Evolutionary conservation across 2,329 filamentous ascomycete genomes (phyloP).

Genomic region (Xylaria sp.): DNA sequence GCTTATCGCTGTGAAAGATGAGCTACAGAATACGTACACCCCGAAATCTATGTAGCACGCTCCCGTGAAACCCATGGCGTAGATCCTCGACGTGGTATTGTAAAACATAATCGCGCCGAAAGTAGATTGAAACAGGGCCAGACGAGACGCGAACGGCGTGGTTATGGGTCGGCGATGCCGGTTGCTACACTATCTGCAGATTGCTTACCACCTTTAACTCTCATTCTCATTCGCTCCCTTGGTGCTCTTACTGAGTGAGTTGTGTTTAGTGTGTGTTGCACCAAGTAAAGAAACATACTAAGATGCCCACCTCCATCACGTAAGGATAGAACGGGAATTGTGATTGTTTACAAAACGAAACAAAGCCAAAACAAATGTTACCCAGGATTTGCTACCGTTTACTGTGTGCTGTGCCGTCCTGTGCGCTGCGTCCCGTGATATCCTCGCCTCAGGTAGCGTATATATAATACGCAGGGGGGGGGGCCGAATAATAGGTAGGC

Average conservation of each 20-base stretch:
- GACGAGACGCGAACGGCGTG: constrained; percentile 3
- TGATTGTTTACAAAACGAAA: background rate
- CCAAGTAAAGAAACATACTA: background rate
- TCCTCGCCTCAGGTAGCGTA: background rate
- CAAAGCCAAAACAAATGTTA: background rate
- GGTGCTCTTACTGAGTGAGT: constrained; percentile 10
- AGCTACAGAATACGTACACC: constrained; percentile 2
- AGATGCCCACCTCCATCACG: background rate
- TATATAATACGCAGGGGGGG: background rate
- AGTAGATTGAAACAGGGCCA: constrained; percentile 8
- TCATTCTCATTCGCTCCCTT: constrained; percentile 3
- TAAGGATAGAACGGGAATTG: background rate
- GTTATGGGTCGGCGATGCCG: constrained; percentile 29
- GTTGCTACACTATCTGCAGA: constrained; percentile 21
- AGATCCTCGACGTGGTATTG: constrained; percentile 15
- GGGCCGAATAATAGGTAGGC: background rate
- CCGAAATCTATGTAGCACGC: background rate
- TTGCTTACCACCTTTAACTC: background rate
- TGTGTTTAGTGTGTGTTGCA: constrained; percentile 4
- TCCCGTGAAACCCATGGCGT: background rate
- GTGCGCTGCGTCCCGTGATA: background rate
- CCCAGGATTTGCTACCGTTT: background rate
- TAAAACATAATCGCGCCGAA: constrained; percentile 7
- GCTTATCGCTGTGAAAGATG: background rate
- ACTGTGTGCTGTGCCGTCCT: background rate